Evolutionary conservation across 768 basidiomycete species (phyloP), one percentile per base, ranked within the genome.

Genomic region (Clavulina sp.): DNA sequence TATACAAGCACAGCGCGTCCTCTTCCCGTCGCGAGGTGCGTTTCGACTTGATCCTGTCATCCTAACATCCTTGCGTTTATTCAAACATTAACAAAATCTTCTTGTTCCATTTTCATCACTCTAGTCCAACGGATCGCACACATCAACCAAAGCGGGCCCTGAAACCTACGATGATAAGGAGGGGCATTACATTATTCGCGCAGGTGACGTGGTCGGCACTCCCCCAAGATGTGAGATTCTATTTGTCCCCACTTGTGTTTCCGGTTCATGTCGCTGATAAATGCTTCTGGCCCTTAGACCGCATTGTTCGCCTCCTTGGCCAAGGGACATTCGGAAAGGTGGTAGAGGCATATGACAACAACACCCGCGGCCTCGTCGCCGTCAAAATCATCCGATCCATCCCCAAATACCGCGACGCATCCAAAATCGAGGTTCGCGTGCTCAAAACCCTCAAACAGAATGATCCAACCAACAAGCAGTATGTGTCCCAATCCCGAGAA

Each of bases 271-370:
- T 31, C 56, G 48, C 34, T 49, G 18, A 51, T 33, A 32, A 41
- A 44, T n/a, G 33, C 50, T 40, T 40, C 31, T 19, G 54, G 9
- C 9, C 34, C 13, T 38, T 60, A 96, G 93, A 96, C 76, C 85
- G 84, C 46, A 96, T 92, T 38, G 78, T 92, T 54, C 75, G 80
- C 53, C 71, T 92, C 23, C 72, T 99, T 4, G 95, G 95, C 18
- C 93, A 97, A 69, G 95, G 95, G 9, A 97, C 95, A 13, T 99
- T 97, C 62, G 95, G 95, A 58, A 99, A 97, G 66, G 95, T 99
- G 29, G 91, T 99, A 46, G 87, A 96, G 65, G 89, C 89, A 4
- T 65, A 83, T 59, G 87, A 95, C 69, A 75, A 76, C 38, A 73
- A 78, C 57, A 81, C 76, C 26, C 76, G 81, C 54, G 72, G 70